These are phyloP conservation scores for Candida buenavistaensis DNA, from an alignment of 1,139 yeast species.

Conservation along the genomic window DNA sequence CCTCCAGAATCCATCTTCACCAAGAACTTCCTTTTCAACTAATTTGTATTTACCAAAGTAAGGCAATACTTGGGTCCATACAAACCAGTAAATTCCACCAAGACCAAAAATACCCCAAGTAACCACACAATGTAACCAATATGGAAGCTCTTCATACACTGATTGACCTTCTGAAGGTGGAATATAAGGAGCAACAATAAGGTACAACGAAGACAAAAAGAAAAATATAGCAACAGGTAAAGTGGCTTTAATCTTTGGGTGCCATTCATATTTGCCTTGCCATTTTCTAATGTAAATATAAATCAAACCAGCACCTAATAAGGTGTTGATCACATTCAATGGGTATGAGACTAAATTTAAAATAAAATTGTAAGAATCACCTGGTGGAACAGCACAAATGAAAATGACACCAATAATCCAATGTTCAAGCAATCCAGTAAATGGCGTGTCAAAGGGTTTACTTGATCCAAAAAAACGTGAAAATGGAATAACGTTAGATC, in stretches of 20 bases:
- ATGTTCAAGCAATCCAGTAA: constrained; percentile 62
- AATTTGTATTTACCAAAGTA: constrained; percentile 56
- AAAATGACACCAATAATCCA: constrained; percentile 51
- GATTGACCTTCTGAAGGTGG: constrained; percentile 70
- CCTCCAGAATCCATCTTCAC: constrained; percentile 77
- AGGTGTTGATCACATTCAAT: constrained; percentile 51
- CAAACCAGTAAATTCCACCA: constrained; percentile 71
- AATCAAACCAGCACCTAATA: constrained; percentile 43
- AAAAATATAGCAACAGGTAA: constrained; percentile 65
- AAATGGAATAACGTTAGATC: constrained; percentile 50
- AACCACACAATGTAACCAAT: constrained; percentile 80
- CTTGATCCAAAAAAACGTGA: constrained; percentile 45
- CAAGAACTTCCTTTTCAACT: constrained; percentile 58
- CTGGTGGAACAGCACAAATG: constrained; percentile 45
- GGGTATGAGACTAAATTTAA: constrained; percentile 52
- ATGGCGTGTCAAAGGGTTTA: constrained; percentile 46
- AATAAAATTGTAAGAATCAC: constrained; percentile 50
- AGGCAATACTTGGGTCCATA: constrained; percentile 67
- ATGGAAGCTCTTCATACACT: constrained; percentile 68
- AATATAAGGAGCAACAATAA: constrained; percentile 78
- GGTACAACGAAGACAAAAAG: constrained; percentile 64
- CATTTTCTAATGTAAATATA: constrained; percentile 44
- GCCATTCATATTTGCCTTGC: constrained; percentile 62
- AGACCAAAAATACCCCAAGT: constrained; percentile 76
- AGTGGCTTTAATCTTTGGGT: constrained; percentile 72